Conservation (phyloP, 2,329 filamentous ascomycete genomes). For the Ustulina deusta region DNA sequence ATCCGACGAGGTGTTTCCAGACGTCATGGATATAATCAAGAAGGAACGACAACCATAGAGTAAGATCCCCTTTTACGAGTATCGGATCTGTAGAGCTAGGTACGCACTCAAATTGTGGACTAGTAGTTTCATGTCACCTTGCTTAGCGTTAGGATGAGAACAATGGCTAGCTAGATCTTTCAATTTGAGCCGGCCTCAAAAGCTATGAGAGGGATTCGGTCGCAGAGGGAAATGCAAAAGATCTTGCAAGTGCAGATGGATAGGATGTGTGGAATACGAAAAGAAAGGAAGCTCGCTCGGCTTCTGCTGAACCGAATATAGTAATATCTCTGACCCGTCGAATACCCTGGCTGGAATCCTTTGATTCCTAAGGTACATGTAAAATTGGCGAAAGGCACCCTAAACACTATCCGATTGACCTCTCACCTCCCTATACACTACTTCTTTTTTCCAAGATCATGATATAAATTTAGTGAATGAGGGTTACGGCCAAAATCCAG, state of each 20-base stretch:
- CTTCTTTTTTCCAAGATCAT: not conserved
- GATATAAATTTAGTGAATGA: not conserved
- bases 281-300: not conserved
- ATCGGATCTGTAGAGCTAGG: not conserved
- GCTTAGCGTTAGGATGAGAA: not conserved
- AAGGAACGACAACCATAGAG: not conserved
- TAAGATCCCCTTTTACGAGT: not conserved
- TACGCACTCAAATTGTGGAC: not conserved
- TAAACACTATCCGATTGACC: not conserved
- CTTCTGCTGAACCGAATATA: not conserved
- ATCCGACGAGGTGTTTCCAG: slow-evolving; percentile 11
- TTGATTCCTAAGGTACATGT: not conserved
- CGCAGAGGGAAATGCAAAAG: not conserved
- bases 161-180: not conserved
- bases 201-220: not conserved
- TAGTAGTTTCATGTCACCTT: not conserved
- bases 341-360: not conserved
- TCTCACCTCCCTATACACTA: not conserved
- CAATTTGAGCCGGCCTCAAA: not conserved
- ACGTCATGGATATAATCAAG: slow-evolving; percentile 10
- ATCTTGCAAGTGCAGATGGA: not conserved
- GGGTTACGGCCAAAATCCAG: not conserved
- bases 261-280: not conserved
- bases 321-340: not conserved
- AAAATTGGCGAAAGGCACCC: not conserved